Conservation (phyloP, 2,329 filamentous ascomycete genomes). For the Botryosphaeria agaves region DNA sequence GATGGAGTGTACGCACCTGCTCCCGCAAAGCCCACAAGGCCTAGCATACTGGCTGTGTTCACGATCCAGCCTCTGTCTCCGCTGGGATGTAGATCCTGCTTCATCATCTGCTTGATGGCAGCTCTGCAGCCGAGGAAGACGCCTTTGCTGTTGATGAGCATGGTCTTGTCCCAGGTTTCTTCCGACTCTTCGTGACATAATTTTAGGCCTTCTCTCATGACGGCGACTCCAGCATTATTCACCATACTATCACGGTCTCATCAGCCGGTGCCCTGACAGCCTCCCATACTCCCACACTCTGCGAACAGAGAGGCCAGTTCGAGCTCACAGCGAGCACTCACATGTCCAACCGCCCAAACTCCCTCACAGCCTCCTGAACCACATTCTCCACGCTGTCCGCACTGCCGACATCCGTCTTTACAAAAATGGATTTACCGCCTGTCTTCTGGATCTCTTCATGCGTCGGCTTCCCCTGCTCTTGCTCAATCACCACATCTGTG, state of each 20-base stretch:
- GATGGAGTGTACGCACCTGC: slow-evolving; percentile 9
- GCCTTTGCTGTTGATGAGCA: slow-evolving; percentile 19
- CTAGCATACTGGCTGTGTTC: slow-evolving; percentile 29
- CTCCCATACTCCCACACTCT: neutral
- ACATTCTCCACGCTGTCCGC: slow-evolving; percentile 18
- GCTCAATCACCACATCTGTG: neutral
- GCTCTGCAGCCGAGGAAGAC: slow-evolving; percentile 26
- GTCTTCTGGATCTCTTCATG: slow-evolving; percentile 20
- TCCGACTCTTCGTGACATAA: slow-evolving; percentile 7
- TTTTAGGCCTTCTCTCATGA: neutral
- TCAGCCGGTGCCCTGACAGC: neutral
- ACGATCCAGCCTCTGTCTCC: slow-evolving; percentile 33
- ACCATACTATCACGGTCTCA: slow-evolving; percentile 18
- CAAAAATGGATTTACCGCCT: slow-evolving; percentile 22
- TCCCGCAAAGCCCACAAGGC: slow-evolving; percentile 16
- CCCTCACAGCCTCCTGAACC: slow-evolving; percentile 17
- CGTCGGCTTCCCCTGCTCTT: slow-evolving; percentile 9
- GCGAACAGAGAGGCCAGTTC: neutral
- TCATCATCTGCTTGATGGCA: slow-evolving; percentile 20
- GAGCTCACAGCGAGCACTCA: slow-evolving; percentile 8
- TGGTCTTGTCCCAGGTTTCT: slow-evolving; percentile 9
- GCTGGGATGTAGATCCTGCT: slow-evolving; percentile 16
- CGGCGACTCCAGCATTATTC: slow-evolving; percentile 20
- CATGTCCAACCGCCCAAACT: slow-evolving; percentile 26
- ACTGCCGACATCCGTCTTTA: slow-evolving; percentile 25